A percentile compares a stretch with the other conserved stretches of the same genome.
Evolutionary conservation across 2,329 filamentous ascomycete genomes (phyloP).

Genomic region (Harringtonia lauricola): DNA sequence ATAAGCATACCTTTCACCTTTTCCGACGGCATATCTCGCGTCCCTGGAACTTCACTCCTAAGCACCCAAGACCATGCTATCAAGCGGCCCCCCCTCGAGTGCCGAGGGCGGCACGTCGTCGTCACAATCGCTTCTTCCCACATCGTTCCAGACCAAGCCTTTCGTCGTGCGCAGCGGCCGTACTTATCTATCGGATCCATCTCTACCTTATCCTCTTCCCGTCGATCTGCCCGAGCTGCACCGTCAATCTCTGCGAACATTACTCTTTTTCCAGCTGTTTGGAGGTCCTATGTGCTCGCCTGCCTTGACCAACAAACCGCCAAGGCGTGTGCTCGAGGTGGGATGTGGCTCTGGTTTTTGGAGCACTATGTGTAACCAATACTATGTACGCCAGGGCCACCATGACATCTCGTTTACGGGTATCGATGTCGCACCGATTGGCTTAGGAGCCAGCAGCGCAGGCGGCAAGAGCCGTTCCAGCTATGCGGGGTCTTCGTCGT

Average conservation of each 20-base stretch:
- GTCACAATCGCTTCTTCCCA: slow-evolving; percentile 13
- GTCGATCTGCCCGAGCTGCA: slow-evolving; percentile 76
- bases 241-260: slow-evolving; percentile 72
- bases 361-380: slow-evolving; percentile 79
- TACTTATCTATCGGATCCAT: slow-evolving; percentile 66
- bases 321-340: slow-evolving; percentile 70
- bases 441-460: slow-evolving; percentile 5
- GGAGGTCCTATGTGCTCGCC: slow-evolving; percentile 70
- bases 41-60: slow-evolving; percentile 23
- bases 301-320: slow-evolving; percentile 52
- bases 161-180: slow-evolving; percentile 69
- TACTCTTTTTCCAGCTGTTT: slow-evolving; percentile 72
- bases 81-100: slow-evolving; percentile 33
- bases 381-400: slow-evolving; percentile 56
- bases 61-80: slow-evolving; percentile 30
- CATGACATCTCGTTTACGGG: slow-evolving; percentile 67
- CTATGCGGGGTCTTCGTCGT: not conserved
- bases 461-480: not conserved
- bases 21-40: slow-evolving; percentile 35
- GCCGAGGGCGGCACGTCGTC: slow-evolving; percentile 26
- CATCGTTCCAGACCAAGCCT: slow-evolving; percentile 29
- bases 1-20: no score
- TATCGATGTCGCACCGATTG: slow-evolving; percentile 63
- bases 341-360: slow-evolving; percentile 84
- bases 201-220: slow-evolving; percentile 71